A percentile compares a stretch with the other conserved stretches of the same genome.
Conservation (phyloP, 148 eudicot species). For the Fagopyrum tataricum region DNA sequence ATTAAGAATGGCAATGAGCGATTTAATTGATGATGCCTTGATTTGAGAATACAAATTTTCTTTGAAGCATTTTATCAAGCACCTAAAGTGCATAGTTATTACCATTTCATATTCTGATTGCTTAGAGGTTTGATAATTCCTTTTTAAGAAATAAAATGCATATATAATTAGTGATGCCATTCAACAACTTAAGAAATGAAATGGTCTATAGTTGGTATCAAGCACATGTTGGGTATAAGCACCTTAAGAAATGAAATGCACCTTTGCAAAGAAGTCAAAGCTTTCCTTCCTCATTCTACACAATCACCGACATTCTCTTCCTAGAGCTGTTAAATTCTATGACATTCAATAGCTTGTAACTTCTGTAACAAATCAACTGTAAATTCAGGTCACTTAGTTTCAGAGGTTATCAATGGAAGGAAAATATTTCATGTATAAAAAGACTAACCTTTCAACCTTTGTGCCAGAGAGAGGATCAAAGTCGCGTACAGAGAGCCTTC, state of each 20-base stretch:
- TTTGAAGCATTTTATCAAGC: too few species aligned
- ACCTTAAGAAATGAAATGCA: too few species aligned
- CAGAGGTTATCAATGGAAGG: not conserved
- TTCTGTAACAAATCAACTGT: conserved; percentile 21
- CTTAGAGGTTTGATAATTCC: too few species aligned
- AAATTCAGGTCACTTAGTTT: not conserved
- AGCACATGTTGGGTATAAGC: too few species aligned
- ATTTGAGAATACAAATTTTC: too few species aligned
- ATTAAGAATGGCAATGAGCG: conserved; percentile 7
- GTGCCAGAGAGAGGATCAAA: conserved; percentile 32
- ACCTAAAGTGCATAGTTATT: too few species aligned
- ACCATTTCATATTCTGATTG: too few species aligned
- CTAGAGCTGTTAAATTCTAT: conserved; percentile 66
- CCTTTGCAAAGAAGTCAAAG: conserved; percentile 53
- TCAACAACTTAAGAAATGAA: too few species aligned
- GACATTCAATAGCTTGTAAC: conserved; percentile 34
- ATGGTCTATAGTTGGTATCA: too few species aligned
- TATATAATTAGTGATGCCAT: too few species aligned
- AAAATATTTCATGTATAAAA: not conserved
- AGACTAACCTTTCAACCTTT: conserved; percentile 37
- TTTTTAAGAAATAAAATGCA: too few species aligned
- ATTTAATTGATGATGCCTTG: too few species aligned
- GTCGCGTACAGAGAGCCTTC: conserved; percentile 44
- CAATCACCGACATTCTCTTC: conserved; percentile 63
- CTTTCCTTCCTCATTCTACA: conserved; percentile 37